Conservation (phyloP, 202 grass and related monocot genomes). For the Bolboschoenoplectus hybrid region DNA sequence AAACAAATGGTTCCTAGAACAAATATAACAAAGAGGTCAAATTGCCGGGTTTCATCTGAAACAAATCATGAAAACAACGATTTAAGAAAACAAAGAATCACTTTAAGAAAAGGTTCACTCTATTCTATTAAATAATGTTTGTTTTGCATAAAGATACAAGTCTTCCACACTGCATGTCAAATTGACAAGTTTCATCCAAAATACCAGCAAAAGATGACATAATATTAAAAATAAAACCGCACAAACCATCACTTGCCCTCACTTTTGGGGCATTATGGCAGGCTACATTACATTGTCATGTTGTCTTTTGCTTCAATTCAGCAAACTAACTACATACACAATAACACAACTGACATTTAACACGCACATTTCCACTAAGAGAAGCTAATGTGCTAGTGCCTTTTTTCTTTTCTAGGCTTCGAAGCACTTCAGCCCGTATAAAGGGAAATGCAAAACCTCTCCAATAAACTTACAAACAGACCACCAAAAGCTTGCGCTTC, state of each 20-base stretch:
- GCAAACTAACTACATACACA: conserved; percentile 30
- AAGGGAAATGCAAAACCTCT: conserved; percentile 16
- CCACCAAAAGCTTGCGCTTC: conserved; percentile 47
- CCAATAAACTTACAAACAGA: conserved; percentile 33
- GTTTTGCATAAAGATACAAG: conserved; percentile 32
- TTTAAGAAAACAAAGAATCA: background rate
- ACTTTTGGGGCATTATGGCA: conserved; percentile 40
- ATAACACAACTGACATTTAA: conserved; percentile 33
- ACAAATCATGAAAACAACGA: no score
- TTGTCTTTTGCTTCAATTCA: conserved; percentile 8
- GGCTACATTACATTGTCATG: background rate
- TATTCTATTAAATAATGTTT: conserved; percentile 15
- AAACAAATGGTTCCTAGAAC: background rate
- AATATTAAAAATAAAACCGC: conserved; percentile 21
- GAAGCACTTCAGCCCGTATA: conserved; percentile 34
- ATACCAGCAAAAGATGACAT: conserved; percentile 17
- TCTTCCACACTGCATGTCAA: conserved; percentile 18
- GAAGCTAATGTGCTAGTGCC: conserved; percentile 35
- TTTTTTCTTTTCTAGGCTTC: conserved; percentile 30
- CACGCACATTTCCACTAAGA: conserved; percentile 40
- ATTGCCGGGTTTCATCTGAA: no score
- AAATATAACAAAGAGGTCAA: no score
- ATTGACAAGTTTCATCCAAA: conserved; percentile 4
- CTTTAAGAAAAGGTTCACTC: background rate
- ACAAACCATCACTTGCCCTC: conserved; percentile 31